Conservation (phyloP, 2,329 filamentous ascomycete genomes). For the Fusarium kyushuense region DNA sequence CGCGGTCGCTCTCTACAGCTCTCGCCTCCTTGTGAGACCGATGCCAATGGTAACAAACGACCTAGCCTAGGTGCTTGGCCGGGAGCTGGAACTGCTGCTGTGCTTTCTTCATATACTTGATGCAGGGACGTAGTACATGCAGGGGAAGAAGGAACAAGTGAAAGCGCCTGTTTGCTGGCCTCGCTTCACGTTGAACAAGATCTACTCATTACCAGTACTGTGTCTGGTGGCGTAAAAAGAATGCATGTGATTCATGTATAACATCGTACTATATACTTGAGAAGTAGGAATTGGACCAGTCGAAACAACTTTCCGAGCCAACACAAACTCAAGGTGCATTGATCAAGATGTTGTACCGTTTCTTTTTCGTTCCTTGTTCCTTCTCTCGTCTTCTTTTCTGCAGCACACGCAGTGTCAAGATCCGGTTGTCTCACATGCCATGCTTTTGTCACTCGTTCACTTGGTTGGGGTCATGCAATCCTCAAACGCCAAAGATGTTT, state of each 20-base stretch:
- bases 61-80: constrained; percentile 10
- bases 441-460: background rate
- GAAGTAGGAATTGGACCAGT: constrained; percentile 30
- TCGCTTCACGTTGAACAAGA: background rate
- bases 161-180: constrained; percentile 21
- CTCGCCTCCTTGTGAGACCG: constrained; percentile 4
- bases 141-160: constrained; percentile 36
- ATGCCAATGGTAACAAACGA: constrained; percentile 20
- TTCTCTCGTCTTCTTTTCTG: constrained; percentile 20
- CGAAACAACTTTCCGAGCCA: constrained; percentile 5
- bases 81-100: constrained; percentile 29
- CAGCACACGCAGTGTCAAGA: background rate
- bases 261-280: constrained; percentile 1
- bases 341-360: background rate
- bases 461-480: background rate
- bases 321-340: background rate
- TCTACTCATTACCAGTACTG: background rate
- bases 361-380: constrained; percentile 21
- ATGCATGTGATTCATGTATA: constrained; percentile 24
- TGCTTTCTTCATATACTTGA: constrained; percentile 8
- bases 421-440: background rate
- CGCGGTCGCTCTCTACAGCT: background rate
- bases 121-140: constrained; percentile 41
- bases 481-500: constrained; percentile 26
- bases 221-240: constrained; percentile 20